Evolutionary conservation across 2,329 filamentous ascomycete species (phyloP), one percentile per base, ranked within the genome.

Genomic region (Saccharata proteae): DNA sequence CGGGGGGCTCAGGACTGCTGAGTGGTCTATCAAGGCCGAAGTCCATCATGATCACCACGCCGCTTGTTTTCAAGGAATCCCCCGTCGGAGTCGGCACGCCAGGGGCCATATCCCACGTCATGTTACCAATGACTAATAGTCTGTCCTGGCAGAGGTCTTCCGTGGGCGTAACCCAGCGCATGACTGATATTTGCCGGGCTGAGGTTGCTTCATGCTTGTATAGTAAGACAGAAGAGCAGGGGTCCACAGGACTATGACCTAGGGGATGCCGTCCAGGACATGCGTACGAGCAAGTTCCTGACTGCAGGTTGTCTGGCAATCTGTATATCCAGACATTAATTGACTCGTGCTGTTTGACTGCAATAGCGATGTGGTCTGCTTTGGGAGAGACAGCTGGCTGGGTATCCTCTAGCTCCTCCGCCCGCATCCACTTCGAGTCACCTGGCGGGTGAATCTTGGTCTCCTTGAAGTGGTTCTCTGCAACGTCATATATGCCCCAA

Each of bases 401-500:
- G 12, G 55, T 51, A 37, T 57, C 54, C 34, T 58, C 55, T 8
- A 56, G 43, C 11, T 52, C 54, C 16, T 57, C 54, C 4, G 52
- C 51, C 14, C 53, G 47, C 5, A 49, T 55, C 50, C 49, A 57
- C 13, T 47, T 44, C 34, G 54, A 48, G 28, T 52, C 50, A 23
- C 55, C 52, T 0, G 54, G 55, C 15, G 54, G 32, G 16, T 54
- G 55, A 44, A 54, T 53, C 27, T 55, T 57, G 15, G 47, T 41
- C 32, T 55, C 49, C 4, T 51, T 55, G 37, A 58, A 59, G 4
- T 48, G 45, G 34, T 52, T 51, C 15, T 44, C 48, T 1, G 49
- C 47, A 33, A 57, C 49, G 24, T 59, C 55, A 36, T 54, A 58
- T 18, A 59, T 49, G 4, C 54, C 54, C 53, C 54, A 59, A 2